These are phyloP conservation scores for Trebouxia sp. DNA, from an alignment of 139 green algal genomes.

Conservation along the genomic window DNA sequence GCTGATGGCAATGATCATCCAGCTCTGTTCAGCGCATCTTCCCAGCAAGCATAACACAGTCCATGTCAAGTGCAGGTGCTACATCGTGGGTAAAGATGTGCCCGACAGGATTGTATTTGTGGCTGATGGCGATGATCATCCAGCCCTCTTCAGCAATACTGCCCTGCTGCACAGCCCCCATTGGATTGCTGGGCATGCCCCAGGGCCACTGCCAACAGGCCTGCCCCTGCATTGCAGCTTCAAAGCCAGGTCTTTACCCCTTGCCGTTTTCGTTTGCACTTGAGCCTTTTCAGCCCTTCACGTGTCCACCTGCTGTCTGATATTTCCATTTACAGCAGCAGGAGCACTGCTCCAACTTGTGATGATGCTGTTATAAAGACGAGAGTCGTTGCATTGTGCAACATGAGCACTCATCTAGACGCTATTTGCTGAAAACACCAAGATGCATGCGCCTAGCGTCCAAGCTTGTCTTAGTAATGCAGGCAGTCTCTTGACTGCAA, in stretches of 20 bases:
- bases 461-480: too few relatives aligned
- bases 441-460: too few relatives aligned
- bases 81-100: constrained; percentile 78
- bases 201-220: background rate
- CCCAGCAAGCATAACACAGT: constrained; percentile 21
- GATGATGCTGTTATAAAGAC: too few relatives aligned
- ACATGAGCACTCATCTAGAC: too few relatives aligned
- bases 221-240: constrained; percentile 28
- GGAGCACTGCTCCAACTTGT: too few relatives aligned
- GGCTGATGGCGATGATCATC: constrained; percentile 58
- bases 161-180: constrained; percentile 48
- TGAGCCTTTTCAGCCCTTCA: too few relatives aligned
- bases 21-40: constrained; percentile 53
- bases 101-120: constrained; percentile 49
- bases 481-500: too few relatives aligned
- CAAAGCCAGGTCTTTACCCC: constrained; percentile 22
- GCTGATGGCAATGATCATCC: constrained; percentile 60
- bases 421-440: too few relatives aligned
- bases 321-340: background rate
- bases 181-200: constrained; percentile 60
- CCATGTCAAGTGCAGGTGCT: constrained; percentile 38
- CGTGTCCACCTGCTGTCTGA: background rate
- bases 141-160: constrained; percentile 53
- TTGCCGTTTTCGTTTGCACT: too few relatives aligned
- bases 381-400: too few relatives aligned